phyloP scores from a whole-genome alignment of 768 basidiomycete genomes.

The Kockovaella imperatae region DNA sequence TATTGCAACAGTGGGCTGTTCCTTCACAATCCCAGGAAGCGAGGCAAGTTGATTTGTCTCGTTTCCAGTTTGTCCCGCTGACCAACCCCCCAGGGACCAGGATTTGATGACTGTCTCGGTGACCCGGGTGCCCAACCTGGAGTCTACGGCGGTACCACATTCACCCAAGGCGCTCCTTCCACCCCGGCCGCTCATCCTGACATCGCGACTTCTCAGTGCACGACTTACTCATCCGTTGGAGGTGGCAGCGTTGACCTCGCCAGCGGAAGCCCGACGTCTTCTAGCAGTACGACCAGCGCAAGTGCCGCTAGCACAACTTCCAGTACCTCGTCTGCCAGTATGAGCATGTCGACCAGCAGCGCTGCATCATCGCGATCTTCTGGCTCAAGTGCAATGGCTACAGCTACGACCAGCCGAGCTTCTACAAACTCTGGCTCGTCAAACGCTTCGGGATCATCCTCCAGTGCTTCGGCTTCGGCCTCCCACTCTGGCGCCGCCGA shows the following conservation, averaged over 20 bases:
- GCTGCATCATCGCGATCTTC: too few species aligned
- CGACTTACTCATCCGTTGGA: slow-evolving; percentile 51
- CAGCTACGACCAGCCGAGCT: too few species aligned
- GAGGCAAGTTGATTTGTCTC: slow-evolving; percentile 5
- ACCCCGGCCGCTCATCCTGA: slow-evolving; percentile 49
- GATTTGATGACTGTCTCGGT: slow-evolving; percentile 35
- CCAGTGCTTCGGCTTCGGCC: too few species aligned
- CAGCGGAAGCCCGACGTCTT: too few species aligned
- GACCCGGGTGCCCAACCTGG: slow-evolving; percentile 37
- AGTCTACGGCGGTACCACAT: slow-evolving; percentile 47
- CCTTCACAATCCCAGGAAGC: slow-evolving; percentile 36
- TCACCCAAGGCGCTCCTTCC: slow-evolving; percentile 46
- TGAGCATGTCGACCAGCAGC: too few species aligned
- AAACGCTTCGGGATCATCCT: too few species aligned
- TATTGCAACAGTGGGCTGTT: slow-evolving; percentile 27
- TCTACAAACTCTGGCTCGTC: too few species aligned
- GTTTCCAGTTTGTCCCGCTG: not conserved
- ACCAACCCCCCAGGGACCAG: slow-evolving; percentile 9
- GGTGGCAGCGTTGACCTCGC: slow-evolving; percentile 23
- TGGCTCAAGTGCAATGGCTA: too few species aligned
- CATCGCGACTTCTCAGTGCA: slow-evolving; percentile 59
- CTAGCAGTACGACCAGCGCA: too few species aligned
- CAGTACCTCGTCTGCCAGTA: too few species aligned
- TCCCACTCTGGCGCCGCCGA: too few species aligned
- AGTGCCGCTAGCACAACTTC: too few species aligned